Evolutionary conservation across 2,329 filamentous ascomycete species (phyloP).

Genomic region (Grosmannia serpens): DNA sequence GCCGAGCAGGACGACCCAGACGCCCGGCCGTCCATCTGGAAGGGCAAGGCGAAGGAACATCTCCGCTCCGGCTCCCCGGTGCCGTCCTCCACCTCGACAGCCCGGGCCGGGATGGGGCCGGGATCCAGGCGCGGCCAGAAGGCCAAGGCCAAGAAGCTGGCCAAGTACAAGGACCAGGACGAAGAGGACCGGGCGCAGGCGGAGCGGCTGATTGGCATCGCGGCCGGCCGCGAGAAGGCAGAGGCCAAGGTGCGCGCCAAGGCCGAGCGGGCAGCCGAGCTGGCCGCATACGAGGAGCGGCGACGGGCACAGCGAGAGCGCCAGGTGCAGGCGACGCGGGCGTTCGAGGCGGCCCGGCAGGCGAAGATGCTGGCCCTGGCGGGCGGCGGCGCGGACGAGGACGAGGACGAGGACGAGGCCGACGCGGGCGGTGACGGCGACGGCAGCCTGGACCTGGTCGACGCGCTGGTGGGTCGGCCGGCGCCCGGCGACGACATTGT

Average conservation of each 20-base stretch:
- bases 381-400: slow-evolving; percentile 43
- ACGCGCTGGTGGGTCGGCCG: slow-evolving; percentile 66
- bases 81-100: slow-evolving; percentile 15
- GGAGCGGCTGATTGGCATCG: slow-evolving; percentile 75
- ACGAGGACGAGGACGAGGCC: slow-evolving; percentile 46
- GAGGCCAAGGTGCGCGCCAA: slow-evolving; percentile 59
- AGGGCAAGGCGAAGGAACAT: slow-evolving; percentile 15
- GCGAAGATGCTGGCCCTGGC: slow-evolving; percentile 44
- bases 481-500: slow-evolving; percentile 74
- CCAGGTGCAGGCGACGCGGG: slow-evolving; percentile 62
- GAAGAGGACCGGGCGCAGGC: slow-evolving; percentile 82
- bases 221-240: slow-evolving; percentile 52
- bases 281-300: slow-evolving; percentile 60
- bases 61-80: slow-evolving; percentile 10
- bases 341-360: slow-evolving; percentile 60
- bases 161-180: slow-evolving; percentile 90
- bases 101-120: slow-evolving; percentile 28
- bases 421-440: slow-evolving; percentile 47
- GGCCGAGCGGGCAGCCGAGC: slow-evolving; percentile 58
- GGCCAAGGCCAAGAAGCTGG: slow-evolving; percentile 76
- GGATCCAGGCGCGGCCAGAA: slow-evolving; percentile 58
- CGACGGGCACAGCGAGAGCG: slow-evolving; percentile 70
- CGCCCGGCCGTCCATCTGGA: slow-evolving; percentile 4
- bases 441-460: slow-evolving; percentile 36
- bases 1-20: slow-evolving; percentile 17